Conservation (phyloP, 108 stramenopile genomes). For the Stephanodiscus triporus region DNA sequence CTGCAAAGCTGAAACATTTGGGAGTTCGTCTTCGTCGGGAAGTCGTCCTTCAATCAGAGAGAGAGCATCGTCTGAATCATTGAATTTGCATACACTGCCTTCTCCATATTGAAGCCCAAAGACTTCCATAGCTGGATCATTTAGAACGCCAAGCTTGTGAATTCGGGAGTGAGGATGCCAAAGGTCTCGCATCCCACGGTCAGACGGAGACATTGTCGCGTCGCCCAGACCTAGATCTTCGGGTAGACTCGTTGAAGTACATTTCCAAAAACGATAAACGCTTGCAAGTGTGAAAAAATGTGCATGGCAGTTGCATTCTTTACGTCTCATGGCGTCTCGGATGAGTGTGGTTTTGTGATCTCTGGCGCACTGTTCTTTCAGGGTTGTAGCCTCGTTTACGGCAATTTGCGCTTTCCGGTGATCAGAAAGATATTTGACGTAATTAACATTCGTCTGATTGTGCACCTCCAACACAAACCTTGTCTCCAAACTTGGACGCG, state of each 20-base stretch:
- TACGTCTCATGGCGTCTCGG: conserved; percentile 54
- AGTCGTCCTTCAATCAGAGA: conserved; percentile 24
- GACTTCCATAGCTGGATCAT: conserved; percentile 44
- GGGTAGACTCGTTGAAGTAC: conserved; percentile 48
- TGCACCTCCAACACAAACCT: conserved; percentile 14
- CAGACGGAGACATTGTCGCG: conserved; percentile 13
- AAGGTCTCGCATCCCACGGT: conserved; percentile 61
- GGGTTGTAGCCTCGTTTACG: conserved; percentile 20
- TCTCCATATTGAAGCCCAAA: conserved; percentile 40
- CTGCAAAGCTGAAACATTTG: conserved; percentile 19
- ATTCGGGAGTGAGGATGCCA: conserved; percentile 61
- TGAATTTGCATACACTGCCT: conserved; percentile 39
- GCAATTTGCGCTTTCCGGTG: conserved; percentile 9
- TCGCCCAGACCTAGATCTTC: conserved; percentile 64
- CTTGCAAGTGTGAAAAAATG: conserved; percentile 60
- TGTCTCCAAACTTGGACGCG: conserved; percentile 34
- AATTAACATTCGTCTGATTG: conserved; percentile 17
- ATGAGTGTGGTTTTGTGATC: conserved; percentile 82
- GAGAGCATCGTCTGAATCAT: conserved; percentile 17
- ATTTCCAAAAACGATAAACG: conserved; percentile 83
- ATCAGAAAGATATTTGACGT: conserved; percentile 33
- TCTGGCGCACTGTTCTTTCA: conserved; percentile 56
- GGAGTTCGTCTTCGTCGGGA: conserved; percentile 18
- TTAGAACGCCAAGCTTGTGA: conserved; percentile 35
- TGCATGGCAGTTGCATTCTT: conserved; percentile 76